Evolutionary conservation across 1,284 basidiomycete species (phyloP).

Genomic region (Pseudomicrostroma phylloplanum): DNA sequence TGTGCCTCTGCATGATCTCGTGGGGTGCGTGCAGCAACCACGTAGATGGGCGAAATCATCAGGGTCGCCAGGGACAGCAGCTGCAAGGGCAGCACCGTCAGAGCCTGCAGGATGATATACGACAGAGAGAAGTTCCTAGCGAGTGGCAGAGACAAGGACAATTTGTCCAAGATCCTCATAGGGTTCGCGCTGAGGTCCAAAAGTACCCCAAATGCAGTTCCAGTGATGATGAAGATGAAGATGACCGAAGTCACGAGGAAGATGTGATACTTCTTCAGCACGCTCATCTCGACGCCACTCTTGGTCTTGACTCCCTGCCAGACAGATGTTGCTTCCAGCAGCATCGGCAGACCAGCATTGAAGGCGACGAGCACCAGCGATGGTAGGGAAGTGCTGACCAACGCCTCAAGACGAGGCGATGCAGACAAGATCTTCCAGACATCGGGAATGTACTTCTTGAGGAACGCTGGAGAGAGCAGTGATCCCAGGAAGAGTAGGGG

Average conservation of each 20-base stretch:
- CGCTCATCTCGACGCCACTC: conserved; percentile 85
- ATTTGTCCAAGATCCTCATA: conserved; percentile 44
- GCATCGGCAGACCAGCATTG: conserved; percentile 80
- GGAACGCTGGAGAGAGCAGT: conserved; percentile 81
- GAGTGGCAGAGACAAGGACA: conserved; percentile 35
- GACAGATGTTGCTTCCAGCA: conserved; percentile 78
- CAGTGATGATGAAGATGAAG: conserved; percentile 86
- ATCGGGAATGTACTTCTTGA: conserved; percentile 81
- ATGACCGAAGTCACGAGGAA: conserved; percentile 91
- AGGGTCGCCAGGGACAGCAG: conserved; percentile 55
- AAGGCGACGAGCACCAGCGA: conserved; percentile 80
- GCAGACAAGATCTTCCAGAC: conserved; percentile 67
- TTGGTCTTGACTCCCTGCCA: conserved; percentile 79
- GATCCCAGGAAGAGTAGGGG: conserved; percentile 63
- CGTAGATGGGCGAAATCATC: conserved; percentile 27
- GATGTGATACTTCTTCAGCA: conserved; percentile 74
- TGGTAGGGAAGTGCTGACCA: conserved; percentile 88
- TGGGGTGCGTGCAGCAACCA: conserved; percentile 39
- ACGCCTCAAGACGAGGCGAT: conserved; percentile 70
- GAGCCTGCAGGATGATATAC: conserved; percentile 85
- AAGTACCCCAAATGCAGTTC: conserved; percentile 75
- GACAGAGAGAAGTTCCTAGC: conserved; percentile 83
- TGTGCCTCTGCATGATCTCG: conserved; percentile 91
- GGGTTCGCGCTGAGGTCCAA: conserved; percentile 45
- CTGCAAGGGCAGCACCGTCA: conserved; percentile 91